Evolutionary conservation across 2,329 filamentous ascomycete species (phyloP), one percentile per base, ranked within the genome.

Genomic region (Colletotrichum simmondsii): DNA sequence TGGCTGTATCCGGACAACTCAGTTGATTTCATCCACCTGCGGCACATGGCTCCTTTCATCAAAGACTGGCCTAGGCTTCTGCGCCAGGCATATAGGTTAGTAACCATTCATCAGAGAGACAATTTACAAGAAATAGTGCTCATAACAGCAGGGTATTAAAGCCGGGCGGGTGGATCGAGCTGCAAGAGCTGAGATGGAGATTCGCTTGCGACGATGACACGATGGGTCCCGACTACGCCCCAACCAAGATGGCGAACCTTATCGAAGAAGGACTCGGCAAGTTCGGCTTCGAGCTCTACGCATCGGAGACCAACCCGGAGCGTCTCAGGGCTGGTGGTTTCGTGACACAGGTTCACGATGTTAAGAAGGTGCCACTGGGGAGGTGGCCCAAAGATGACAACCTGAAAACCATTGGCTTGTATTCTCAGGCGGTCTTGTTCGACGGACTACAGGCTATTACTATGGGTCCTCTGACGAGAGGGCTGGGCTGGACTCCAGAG

Each of bases 331-430:
- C 37, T 24, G 52, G 19, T 28, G 59, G 35, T 5, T 61, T 61
- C 32, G 32, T 11, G 58, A 46, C 16, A 2, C 6, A 46, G 3
- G 42, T 46, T 16, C 37, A 61, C 7, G 22, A 52, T 2, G 76
- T 86, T 16, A 86, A 82, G 75, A 87, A 85, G 77, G 85, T 88
- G 79, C 88, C 88, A 0, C 82, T 82, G 35, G 87, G 86, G 74
- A 78, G 81, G 14, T 91, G 89, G 88, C 85, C 88, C 0, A 85
- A 85, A 61, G 84, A 88, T 52, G 80, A 89, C 75, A 84, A 88
- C 60, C 76, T 89, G 2, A 88, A 35, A 30, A 42, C 14, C 22
- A 46, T 66, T 3, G 68, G 61, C 8, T 11, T 24, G 8, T 37
- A 54, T 35, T 67, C 54, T 14, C 46, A 30, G n/a, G 64, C 28